Percentiles rank a stretch among this genome's conserved stretches.
phyloP scores from a whole-genome alignment of 306 rosid species.

The Trifolium repens region DNA sequence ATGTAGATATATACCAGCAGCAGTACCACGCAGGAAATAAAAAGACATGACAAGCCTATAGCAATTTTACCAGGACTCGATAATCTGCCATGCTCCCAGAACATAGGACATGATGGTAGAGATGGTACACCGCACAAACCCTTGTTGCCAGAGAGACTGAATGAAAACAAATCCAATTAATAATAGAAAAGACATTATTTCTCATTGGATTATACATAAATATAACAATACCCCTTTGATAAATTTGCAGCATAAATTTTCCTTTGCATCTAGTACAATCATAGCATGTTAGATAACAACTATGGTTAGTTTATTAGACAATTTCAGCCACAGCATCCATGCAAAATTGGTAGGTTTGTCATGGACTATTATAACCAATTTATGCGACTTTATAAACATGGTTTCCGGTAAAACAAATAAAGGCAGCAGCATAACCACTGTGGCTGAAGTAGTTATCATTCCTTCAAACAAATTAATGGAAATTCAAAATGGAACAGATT shows the following conservation, averaged over 20 bases:
- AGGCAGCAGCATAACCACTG: neutral
- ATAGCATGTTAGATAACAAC: conserved; percentile 29
- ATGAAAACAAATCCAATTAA: conserved; percentile 39
- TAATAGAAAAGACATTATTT: conserved; percentile 24
- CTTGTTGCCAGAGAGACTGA: conserved; percentile 84
- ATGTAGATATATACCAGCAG: conserved; percentile 66
- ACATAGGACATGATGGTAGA: conserved; percentile 76
- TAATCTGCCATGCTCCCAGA: conserved; percentile 87
- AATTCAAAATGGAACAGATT: neutral
- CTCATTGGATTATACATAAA: conserved; percentile 8
- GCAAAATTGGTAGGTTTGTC: conserved; percentile 28
- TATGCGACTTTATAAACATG: conserved; percentile 2
- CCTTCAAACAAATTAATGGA: neutral
- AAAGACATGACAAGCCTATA: conserved; percentile 62
- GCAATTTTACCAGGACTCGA: conserved; percentile 78
- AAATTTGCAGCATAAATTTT: conserved; percentile 1
- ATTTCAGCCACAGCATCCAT: conserved; percentile 1
- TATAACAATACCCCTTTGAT: neutral
- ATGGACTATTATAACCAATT: conserved; percentile 21
- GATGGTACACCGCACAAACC: conserved; percentile 87
- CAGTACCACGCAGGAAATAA: conserved; percentile 60
- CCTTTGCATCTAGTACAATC: conserved; percentile 17
- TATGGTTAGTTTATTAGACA: conserved; percentile 4
- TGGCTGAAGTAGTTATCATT: neutral
- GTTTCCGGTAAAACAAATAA: conserved; percentile 20